Evolutionary conservation across 768 basidiomycete genomes (phyloP).

Genomic region (Termitomyces heimii): DNA sequence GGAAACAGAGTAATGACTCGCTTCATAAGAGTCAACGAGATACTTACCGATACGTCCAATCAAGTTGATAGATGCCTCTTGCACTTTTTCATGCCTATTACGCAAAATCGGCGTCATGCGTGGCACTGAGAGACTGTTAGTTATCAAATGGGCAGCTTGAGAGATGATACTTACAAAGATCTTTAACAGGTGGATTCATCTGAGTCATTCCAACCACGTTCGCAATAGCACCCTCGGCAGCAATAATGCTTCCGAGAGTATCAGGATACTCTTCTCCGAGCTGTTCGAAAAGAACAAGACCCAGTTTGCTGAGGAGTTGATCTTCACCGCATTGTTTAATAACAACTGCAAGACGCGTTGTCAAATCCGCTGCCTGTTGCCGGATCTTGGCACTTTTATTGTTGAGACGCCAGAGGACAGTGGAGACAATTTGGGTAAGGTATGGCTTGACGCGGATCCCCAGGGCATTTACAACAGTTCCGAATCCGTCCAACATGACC

Average conservation of each 20-base stretch:
- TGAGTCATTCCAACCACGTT: slow-evolving; percentile 99
- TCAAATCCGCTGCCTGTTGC: slow-evolving; percentile 98
- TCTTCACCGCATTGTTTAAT: slow-evolving; percentile 99
- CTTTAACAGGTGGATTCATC: slow-evolving; percentile 99
- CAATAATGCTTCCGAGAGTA: slow-evolving; percentile 98
- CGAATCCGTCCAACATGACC: slow-evolving; percentile 98
- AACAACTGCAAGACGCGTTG: slow-evolving; percentile 90
- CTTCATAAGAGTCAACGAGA: slow-evolving; percentile 7
- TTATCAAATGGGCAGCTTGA: neutral
- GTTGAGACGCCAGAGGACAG: slow-evolving; percentile 97
- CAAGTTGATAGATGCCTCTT: slow-evolving; percentile 98
- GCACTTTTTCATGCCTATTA: slow-evolving; percentile 98
- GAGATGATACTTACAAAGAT: slow-evolving; percentile 69
- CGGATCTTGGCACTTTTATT: slow-evolving; percentile 99
- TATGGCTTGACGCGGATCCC: slow-evolving; percentile 97
- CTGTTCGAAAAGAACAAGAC: slow-evolving; percentile 95
- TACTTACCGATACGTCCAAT: slow-evolving; percentile 87
- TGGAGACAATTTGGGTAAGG: slow-evolving; percentile 97
- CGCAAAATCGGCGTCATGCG: slow-evolving; percentile 99
- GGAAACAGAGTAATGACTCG: slow-evolving; percentile 11
- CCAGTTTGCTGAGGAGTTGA: slow-evolving; percentile 90
- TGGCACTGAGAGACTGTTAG: slow-evolving; percentile 57
- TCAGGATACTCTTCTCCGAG: slow-evolving; percentile 99
- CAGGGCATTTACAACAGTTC: slow-evolving; percentile 94
- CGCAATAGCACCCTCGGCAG: slow-evolving; percentile 96